These are phyloP conservation scores for Nephromyces sp. DNA, from an alignment of 169 alveolate species.

Conservation along the genomic window DNA sequence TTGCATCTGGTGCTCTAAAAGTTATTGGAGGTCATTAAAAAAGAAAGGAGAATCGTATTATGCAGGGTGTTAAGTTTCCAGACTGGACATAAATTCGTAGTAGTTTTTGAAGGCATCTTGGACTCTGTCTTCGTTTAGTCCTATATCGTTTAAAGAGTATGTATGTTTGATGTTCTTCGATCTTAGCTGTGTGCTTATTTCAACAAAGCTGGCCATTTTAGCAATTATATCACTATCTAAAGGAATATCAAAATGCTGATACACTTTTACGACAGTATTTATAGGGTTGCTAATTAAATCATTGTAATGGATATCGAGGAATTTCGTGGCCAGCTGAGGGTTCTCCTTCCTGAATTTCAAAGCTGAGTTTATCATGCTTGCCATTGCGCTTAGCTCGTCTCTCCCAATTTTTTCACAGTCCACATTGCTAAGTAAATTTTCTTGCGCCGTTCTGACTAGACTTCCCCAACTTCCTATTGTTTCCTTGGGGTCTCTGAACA, in stretches of 20 bases:
- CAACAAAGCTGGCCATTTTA: conserved; percentile 14
- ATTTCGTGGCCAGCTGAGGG: conserved; percentile 19
- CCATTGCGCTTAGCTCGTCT: conserved; percentile 31
- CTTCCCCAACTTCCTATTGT: conserved; percentile 34
- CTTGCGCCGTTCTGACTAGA: conserved; percentile 32
- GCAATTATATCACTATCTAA: conserved; percentile 9
- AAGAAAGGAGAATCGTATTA: too few relatives aligned
- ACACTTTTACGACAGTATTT: conserved; percentile 22
- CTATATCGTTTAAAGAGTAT: conserved; percentile 25
- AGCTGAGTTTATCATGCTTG: conserved; percentile 27
- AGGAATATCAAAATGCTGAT: conserved; percentile 26
- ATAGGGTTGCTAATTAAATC: conserved; percentile 30
- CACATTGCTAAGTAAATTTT: conserved; percentile 22
- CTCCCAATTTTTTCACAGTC: conserved; percentile 30
- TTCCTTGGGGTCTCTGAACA: conserved; percentile 40
- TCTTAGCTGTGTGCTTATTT: conserved; percentile 24
- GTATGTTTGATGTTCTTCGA: conserved; percentile 26
- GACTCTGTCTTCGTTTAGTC: conserved; percentile 20
- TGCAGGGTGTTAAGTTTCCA: too few relatives aligned
- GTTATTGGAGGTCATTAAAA: too few relatives aligned
- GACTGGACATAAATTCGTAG: too few relatives aligned
- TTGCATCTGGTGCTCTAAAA: too few relatives aligned
- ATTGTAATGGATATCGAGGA: conserved; percentile 35
- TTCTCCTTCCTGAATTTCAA: conserved; percentile 19
- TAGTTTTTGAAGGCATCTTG: conserved; percentile 23